Base-by-base conservation (phyloP, 1,139 yeast species). In the Yamadazyma atlantica region DNA sequence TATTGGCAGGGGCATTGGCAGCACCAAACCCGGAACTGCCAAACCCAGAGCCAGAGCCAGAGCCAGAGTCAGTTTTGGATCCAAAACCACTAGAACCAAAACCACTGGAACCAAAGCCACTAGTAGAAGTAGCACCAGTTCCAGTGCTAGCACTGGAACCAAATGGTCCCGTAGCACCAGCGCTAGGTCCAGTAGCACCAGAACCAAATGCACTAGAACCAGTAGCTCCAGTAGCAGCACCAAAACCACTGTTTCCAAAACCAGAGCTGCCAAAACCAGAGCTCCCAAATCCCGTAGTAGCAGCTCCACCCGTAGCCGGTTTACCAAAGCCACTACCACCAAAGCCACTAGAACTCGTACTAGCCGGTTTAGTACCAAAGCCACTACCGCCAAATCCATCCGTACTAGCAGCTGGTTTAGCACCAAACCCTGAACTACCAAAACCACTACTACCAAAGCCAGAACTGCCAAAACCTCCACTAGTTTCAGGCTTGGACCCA, bases 1-100 rank as follows among this genome's bases (percentile, higher is more conserved):
- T 42, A 29, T 35, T 35, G 5, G 40, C 42, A 30, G 39, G 12
- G 14, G 36, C 13, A 23, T 46, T 46, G 32, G 38, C n/a, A n/a
- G n/a, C n/a, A n/a, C 46, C 49, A 34, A 39, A 25, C 22, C 40
- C 23, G 30, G 32, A 32, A 28, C n/a, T n/a, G n/a, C 46, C 49
- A 34, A 39, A 25, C 22, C 40, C 23, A 26, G 32, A 32, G 31
- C 32, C 12, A 15, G 28, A 8, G 3, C 42, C 44, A 32, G 35
- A 41, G 4, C 45, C 45, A 29, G 40, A 29, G n/a, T n/a, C n/a
- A n/a, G n/a, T n/a, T n/a, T n/a, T n/a, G 6, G 38, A 32, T 9
- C 43, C 44, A 33, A 35, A 35, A 4, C 39, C 42, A 23, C 37
- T 30, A 17, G 35, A 31, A 2, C 42, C 44, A 15, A 28, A 18